Evolutionary conservation across 495 filamentous ascomycete species (phyloP), one percentile per base, ranked within the genome.

Genomic region (Tirmania nivea): DNA sequence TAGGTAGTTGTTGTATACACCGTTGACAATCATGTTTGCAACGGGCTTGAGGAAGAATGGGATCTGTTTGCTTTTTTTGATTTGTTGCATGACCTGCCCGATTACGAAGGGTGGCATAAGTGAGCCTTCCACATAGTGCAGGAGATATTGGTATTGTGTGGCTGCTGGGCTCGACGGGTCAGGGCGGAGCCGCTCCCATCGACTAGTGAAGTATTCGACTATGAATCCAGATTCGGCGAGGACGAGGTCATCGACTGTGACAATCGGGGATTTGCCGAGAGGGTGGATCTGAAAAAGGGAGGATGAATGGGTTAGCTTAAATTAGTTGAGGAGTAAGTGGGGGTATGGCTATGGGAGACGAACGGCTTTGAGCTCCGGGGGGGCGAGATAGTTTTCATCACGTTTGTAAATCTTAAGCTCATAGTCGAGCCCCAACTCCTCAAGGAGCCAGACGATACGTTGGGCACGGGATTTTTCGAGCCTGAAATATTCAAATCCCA

Each of bases 1-100:
- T 34, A 92, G 65, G 60, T 78, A 86, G 10, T 59, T 60, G 2
- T 67, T 61, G 31, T 79, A 69, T 31, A 94, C 68, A 34, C 78
- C 76, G 55, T 68, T 66, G 37, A 78, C 77, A 12, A 94, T 76
- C 16, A 73, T 63, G 14, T 67, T 63, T 8, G 83, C 81, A 55
- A 95, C 74, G 16, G 84, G 85, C 45, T 79, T 81, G 63, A 95
- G 69, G 71, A 94, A 86, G 74, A 94, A 93, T 2, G 86, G 86
- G 7, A 84, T 68, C 0, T 78, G 74, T 25, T 1, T 1, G 5
- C 77, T 67, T 11, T 74, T 73, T 55, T 76, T 78, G 51, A 95
- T 69, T 11, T 78, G 64, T 36, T 73, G 65, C 35, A 78, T 65
- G 34, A 86, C 59, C 20, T 85, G 55, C 11, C 68, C 65, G 51